Evolutionary conservation across 2,329 filamentous ascomycete genomes (phyloP), one percentile per base, ranked within the genome.

Genomic region (Penicillium sp.): DNA sequence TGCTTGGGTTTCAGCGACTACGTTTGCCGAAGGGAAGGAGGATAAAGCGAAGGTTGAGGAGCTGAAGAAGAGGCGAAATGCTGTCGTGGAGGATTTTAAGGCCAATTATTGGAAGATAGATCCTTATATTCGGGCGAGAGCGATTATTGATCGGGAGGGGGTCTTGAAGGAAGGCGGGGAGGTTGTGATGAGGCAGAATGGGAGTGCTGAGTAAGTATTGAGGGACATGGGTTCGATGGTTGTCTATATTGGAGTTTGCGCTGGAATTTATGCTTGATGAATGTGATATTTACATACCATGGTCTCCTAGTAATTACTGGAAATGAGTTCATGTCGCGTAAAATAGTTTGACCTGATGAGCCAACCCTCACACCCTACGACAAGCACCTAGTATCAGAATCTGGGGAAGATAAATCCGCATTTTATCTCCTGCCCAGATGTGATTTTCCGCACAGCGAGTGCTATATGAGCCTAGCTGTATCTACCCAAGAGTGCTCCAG

Each of bases 91-190:
- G 44, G 74, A 81, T 55, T 68, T 96, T 58, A 79, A 78, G 53
- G 78, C 80, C 39, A 88, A 88, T 63, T 96, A 96, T 73, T 97
- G 92, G 92, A 79, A 80, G 25, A 70, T 96, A 43, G 92, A 97
- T 72, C 90, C 90, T 0, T 95, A 92, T 71, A 68, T 96, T 16
- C 79, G 92, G 36, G 90, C 92, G 2, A 80, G 86, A 65, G 87
- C 85, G 13, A 73, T 89, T 55, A 95, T 95, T 65, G 92, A 97
- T 69, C 83, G 92, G 45, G 81, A 79, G 14, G 89, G 90, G 0
- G 76, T 91, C 53, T 78, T 96, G 43, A 74, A 80, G 46, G 70
- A 76, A 1, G 84, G 78, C 8, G 90, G 90, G 1, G 78, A 77
- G 61, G 70, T 91, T 35, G 74, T 43, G 10, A 28, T 38, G 24